Conservation (phyloP, 2,329 filamentous ascomycete genomes). For the Claviceps humidiphila region DNA sequence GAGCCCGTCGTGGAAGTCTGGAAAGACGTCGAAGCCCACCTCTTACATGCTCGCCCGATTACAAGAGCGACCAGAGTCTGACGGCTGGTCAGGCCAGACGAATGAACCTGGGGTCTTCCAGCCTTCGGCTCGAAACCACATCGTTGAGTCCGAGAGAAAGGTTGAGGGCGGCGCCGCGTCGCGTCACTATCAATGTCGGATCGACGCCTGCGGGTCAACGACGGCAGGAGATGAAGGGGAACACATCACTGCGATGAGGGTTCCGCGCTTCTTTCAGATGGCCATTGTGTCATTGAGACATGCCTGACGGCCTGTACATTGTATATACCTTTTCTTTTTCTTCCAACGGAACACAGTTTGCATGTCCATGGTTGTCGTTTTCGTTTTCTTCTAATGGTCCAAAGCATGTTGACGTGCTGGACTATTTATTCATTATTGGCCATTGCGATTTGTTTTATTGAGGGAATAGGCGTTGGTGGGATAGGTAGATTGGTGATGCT, state of each 20-base stretch:
- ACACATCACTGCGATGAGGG: constrained; percentile 17
- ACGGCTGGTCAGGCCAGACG: constrained; percentile 43
- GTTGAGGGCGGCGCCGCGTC: constrained; percentile 16
- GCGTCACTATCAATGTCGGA: constrained; percentile 25
- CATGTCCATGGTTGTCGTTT: neutral
- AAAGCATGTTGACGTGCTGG: neutral
- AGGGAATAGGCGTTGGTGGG: too few relatives aligned
- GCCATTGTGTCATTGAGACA: neutral
- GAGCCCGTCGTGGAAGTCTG: constrained; percentile 35
- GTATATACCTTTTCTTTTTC: neutral
- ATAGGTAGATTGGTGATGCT: too few relatives aligned
- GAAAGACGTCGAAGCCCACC: constrained; percentile 41
- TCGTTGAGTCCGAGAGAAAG: constrained; percentile 14
- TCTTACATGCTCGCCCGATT: constrained; percentile 37
- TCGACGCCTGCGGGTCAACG: constrained; percentile 13
- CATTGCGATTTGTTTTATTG: too few relatives aligned
- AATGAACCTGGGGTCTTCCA: constrained; percentile 36
- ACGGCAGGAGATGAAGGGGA: constrained; percentile 18
- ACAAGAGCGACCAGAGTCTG: constrained; percentile 25
- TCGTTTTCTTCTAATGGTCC: neutral
- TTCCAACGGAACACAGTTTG: neutral
- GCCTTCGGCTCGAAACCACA: constrained; percentile 18
- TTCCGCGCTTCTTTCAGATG: neutral
- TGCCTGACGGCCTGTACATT: neutral
- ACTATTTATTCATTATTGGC: neutral